These are phyloP conservation scores for Neofusicoccum parvum DNA, from an alignment of 2,329 filamentous ascomycete genomes.

Conservation along the genomic window DNA sequence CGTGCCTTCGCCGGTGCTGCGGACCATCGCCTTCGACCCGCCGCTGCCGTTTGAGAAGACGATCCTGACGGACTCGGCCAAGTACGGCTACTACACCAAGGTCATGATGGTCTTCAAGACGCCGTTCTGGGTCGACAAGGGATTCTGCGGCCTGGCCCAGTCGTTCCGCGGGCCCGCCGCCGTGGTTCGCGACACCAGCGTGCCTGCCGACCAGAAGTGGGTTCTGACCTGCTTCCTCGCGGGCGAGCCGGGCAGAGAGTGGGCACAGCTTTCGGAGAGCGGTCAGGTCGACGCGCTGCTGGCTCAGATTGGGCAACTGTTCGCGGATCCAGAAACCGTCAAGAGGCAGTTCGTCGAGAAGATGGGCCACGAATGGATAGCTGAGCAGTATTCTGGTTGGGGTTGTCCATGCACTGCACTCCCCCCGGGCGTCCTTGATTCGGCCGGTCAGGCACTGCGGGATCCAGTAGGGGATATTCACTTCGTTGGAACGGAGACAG, in stretches of 20 bases:
- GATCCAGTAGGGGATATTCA: constrained; percentile 45
- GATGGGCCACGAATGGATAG: constrained; percentile 33
- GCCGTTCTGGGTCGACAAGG: constrained; percentile 51
- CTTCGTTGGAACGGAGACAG: constrained; percentile 59
- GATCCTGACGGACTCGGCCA: constrained; percentile 38
- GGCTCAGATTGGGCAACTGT: constrained; percentile 38
- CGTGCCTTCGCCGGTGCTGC: constrained; percentile 50
- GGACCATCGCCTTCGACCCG: constrained; percentile 51
- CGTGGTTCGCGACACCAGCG: constrained; percentile 33
- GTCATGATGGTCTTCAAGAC: constrained; percentile 50
- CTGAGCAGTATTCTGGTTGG: constrained; percentile 27
- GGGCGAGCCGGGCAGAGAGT: constrained; percentile 40
- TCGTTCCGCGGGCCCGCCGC: constrained; percentile 42
- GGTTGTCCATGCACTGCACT: neutral
- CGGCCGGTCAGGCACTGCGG: constrained; percentile 25
- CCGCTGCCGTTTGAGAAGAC: constrained; percentile 47
- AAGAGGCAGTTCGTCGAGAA: constrained; percentile 23
- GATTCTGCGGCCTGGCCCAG: constrained; percentile 50
- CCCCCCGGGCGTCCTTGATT: constrained; percentile 22
- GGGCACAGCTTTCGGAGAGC: constrained; percentile 33
- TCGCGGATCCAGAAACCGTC: constrained; percentile 23
- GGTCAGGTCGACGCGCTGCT: constrained; percentile 37
- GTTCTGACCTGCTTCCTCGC: constrained; percentile 47
- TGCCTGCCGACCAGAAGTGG: constrained; percentile 30
- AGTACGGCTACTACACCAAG: constrained; percentile 54